Evolutionary conservation across 2,329 filamentous ascomycete genomes (phyloP), one percentile per base, ranked within the genome.

Genomic region (Aureobasidium sp.): DNA sequence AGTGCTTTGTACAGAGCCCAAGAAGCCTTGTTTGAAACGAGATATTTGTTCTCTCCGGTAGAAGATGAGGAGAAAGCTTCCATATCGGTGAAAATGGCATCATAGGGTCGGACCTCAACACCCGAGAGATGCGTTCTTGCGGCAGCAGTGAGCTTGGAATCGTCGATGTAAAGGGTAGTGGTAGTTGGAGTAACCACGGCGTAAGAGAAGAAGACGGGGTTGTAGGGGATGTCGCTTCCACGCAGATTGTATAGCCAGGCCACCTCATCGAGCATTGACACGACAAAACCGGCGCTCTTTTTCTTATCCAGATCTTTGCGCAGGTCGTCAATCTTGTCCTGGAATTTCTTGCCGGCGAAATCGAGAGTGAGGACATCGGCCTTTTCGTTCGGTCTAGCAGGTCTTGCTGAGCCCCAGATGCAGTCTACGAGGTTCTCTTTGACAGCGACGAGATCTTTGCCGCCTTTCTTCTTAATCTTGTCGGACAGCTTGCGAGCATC

Each of bases 171-270:
- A 5, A 99, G 81, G 1, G 86, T 91, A 29, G 88, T 90, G 1
- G 84, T 79, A 1, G 74, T 86, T 1, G 86, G 85, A 2, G 94
- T 97, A 65, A 99, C 79, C 45, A 94, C 83, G 48, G 93, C 93
- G 70, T 97, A 99, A 16, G 93, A 94, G 76, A 97, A 97, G 79
- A 99, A 97, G 54, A 99, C 94, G 0, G 94, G 94, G 72, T 99
- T 99, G 78, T 94, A 99, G 0, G 91, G 90, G 66, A 99, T 97
- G 72, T 97, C 94, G 73, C 83, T 94, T 68, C 94, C 94, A 67
- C 94, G 86, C 53, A 99, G 78, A 75, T 99, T 99, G 79, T 97
- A 97, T n/a, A 99, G 81, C 94, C 94, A 99, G 11, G 94, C 94
- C 68, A 97, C 86, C 75, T 99, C 94, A 70, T 99, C 94, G 47